Base-by-base conservation (phyloP, 176 grass and related monocot genomes). In the Raddia distichophylla region DNA sequence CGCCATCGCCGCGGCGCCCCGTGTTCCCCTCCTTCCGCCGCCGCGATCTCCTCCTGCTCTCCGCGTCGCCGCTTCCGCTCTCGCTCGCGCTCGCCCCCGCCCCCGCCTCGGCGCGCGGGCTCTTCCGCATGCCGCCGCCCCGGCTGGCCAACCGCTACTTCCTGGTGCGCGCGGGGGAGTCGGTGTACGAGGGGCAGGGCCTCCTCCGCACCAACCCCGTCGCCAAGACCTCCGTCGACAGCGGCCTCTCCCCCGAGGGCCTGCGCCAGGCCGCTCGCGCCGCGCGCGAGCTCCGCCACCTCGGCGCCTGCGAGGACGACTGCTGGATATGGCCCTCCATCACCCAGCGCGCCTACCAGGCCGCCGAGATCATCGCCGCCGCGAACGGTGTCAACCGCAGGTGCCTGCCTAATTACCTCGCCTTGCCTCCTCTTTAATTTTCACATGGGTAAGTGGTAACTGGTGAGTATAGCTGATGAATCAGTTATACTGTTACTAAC, bases 271-370 rank as follows among this genome's bases (percentile, higher is more conserved):
- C 92, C 74, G 90, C 88, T 33, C 77, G 72, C 62, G 88, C 92
- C 34, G 95, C 95, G 52, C 88, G 93, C 54, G 95, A 98, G 84
- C 92, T 98, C 57, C 75, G 87, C 44, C 83, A 74, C 66, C 80
- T 98, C 33, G 92, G 95, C 14, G 95, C 95, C 16, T 98, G 92
- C 88, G 92, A 94, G 58, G 90, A 93, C 54, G 91, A 85, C 67
- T 98, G 92, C 86, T 98, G 95, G 95, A 94, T 94, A 69, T 98
- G 92, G 95, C 88, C 92, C 0, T 98, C 95, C 64, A 98, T 98
- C 78, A 98, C 92, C 75, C 95, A 98, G 81, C 77, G 95, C 32
- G 76, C 95, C 66, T 98, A 98, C 80, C 95, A 98, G 84, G 88
- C 88, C 10, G 95, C 92, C 8, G 92, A 98, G 84, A 94, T 94